Base-by-base conservation (phyloP, 441 rosid species). In the Geranium incanum region DNA sequence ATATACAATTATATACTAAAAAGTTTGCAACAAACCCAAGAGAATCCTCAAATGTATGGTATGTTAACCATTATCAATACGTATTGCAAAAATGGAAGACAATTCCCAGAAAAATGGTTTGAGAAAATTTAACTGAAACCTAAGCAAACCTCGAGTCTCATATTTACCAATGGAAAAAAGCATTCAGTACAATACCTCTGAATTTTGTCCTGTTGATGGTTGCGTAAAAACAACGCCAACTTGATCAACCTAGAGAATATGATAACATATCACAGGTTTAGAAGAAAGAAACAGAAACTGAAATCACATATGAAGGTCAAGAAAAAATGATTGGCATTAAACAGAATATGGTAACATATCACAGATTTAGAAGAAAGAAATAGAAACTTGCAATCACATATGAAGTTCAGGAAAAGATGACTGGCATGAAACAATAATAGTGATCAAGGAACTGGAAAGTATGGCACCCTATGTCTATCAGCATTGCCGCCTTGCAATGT, bases 171-270 rank as follows among this genome's bases (percentile, higher is more conserved):
- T 75, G 69, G 9, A 43, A 28, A 28, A 41, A 70, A 71, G 33
- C 77, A 59, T 70, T 37, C 3, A 50, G 21, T 48, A 69, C 37
- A 60, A 13, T 83, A 94, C 97, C 84, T 82, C 84, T 18, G 81
- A 71, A 73, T 71, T 78, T 73, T 82, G 86, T 16, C 81, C 73
- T 50, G 77, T 74, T 62, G 81, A 83, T 69, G 74, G 71, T 66
- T 77, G 85, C 36, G 86, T 84, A 75, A 84, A 80, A 4, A 89
- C 85, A 76, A 84, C 72, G 73, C 75, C 80, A 37, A 16, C 76
- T 70, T 90, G 90, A 68, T 92, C 94, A 68, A 82, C 88, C 99
- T 95, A 82, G 41, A 78, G 6, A 37, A 68, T 48, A 78, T 52
- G 60, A 52, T 52, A 52, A n/a, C 60, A 52, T 52, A 52, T 52